A percentile compares a stretch with the other conserved stretches of the same genome.
phyloP scores from a whole-genome alignment of 2,329 filamentous ascomycete genomes.

The Helotiales sp. region DNA sequence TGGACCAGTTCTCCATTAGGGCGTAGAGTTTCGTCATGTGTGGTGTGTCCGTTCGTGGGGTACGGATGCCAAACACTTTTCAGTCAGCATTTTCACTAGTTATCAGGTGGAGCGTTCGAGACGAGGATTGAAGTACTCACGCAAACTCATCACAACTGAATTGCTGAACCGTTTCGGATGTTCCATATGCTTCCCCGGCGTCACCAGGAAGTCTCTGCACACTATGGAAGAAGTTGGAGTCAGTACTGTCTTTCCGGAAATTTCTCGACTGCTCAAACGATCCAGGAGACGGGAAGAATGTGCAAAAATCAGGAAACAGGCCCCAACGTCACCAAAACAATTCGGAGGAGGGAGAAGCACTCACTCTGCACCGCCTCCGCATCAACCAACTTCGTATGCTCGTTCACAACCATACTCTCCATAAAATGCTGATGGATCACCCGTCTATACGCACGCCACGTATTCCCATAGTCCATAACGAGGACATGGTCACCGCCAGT shows the following conservation, averaged over 20 bases:
- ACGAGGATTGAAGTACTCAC: slow-evolving; percentile 29
- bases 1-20: slow-evolving; percentile 50
- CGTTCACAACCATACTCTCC: slow-evolving; percentile 50
- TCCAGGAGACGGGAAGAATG: too few relatives aligned
- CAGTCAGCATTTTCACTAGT: neutral
- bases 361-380: slow-evolving; percentile 52
- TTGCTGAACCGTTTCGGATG: slow-evolving; percentile 56
- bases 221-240: slow-evolving; percentile 30
- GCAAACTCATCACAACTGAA: slow-evolving; percentile 52
- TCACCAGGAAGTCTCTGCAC: slow-evolving; percentile 49
- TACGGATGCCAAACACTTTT: slow-evolving; percentile 46
- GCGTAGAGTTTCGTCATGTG: slow-evolving; percentile 49
- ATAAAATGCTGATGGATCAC: slow-evolving; percentile 52
- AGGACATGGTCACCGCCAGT: slow-evolving; percentile 53
- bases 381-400: slow-evolving; percentile 50
- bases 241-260: too few relatives aligned
- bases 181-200: slow-evolving; percentile 51
- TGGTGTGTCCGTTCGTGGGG: slow-evolving; percentile 39
- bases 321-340: too few relatives aligned
- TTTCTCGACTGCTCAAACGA: too few relatives aligned
- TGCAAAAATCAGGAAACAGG: too few relatives aligned
- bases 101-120: too few relatives aligned
- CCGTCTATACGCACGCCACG: slow-evolving; percentile 53
- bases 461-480: slow-evolving; percentile 52
- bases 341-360: too few relatives aligned